phyloP scores from a whole-genome alignment of 352 stramenopile genomes.

The Globisporangium lucens region DNA sequence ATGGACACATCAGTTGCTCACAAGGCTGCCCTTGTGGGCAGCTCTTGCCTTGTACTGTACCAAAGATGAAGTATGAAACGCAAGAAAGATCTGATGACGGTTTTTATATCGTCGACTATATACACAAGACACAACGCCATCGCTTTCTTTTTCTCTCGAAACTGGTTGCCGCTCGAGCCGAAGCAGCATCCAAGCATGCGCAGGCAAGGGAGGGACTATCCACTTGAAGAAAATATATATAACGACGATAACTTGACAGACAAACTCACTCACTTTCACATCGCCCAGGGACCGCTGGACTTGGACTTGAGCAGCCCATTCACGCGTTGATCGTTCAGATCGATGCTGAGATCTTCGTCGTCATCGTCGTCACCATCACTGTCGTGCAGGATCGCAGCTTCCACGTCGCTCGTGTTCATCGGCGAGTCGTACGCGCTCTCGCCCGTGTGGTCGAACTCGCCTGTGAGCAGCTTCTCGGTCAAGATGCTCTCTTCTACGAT shows the following conservation, averaged over 20 bases:
- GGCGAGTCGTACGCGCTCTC: constrained; percentile 29
- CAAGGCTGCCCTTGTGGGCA: not conserved
- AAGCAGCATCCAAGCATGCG: not conserved
- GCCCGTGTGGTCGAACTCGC: constrained; percentile 24
- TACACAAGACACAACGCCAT: not conserved
- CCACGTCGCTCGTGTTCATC: constrained; percentile 19
- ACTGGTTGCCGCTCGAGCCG: not conserved
- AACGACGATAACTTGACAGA: not conserved
- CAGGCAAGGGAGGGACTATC: not conserved
- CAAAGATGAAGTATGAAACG: not conserved
- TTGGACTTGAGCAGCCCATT: not conserved
- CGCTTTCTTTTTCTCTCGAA: not conserved
- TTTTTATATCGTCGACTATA: not conserved
- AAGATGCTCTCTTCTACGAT: constrained; percentile 38
- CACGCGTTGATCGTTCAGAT: not conserved
- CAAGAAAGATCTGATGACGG: not conserved
- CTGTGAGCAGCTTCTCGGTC: constrained; percentile 31
- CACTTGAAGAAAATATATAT: not conserved
- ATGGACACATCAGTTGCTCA: not conserved
- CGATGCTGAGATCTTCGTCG: constrained; percentile 4
- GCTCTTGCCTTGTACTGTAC: not conserved
- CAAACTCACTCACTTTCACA: not conserved
- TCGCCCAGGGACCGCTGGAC: constrained; percentile 3
- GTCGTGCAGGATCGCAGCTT: constrained; percentile 26
- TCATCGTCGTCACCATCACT: constrained; percentile 8